These are phyloP conservation scores for Fonsecaea erecta DNA, from an alignment of 2,329 filamentous ascomycete genomes.

Conservation along the genomic window DNA sequence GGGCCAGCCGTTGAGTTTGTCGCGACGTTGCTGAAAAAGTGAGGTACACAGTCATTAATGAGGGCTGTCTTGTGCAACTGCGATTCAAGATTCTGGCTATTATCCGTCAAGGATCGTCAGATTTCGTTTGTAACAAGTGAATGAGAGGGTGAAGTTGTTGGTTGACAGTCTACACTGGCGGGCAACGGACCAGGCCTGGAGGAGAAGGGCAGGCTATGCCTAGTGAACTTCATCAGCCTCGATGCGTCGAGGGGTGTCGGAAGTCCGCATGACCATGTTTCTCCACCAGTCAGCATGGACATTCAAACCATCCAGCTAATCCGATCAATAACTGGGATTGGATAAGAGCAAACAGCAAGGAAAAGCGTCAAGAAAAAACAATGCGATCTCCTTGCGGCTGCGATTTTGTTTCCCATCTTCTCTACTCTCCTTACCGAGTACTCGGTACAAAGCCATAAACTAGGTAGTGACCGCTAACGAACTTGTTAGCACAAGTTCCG, in stretches of 20 bases:
- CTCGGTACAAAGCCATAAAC: neutral
- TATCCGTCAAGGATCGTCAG: neutral
- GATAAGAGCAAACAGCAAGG: neutral
- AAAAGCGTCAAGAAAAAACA: neutral
- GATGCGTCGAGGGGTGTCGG: neutral
- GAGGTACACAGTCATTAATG: neutral
- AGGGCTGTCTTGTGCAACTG: neutral
- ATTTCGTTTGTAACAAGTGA: neutral
- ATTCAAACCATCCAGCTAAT: neutral
- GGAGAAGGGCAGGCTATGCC: neutral
- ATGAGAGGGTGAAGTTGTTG: neutral
- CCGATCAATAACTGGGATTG: neutral
- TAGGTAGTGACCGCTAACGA: neutral
- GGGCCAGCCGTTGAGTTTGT: constrained; percentile 9
- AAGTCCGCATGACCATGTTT: constrained; percentile 18
- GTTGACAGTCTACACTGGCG: neutral
- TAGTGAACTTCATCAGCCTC: neutral
- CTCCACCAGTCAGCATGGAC: constrained; percentile 12
- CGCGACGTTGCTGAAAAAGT: neutral
- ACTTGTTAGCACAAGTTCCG: neutral
- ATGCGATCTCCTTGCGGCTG: neutral
- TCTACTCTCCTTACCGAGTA: neutral
- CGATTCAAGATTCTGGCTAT: neutral
- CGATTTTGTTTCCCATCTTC: neutral
- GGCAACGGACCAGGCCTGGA: neutral